Base-by-base conservation (phyloP, 2,329 filamentous ascomycete genomes). In the Exophiala oligosperma region DNA sequence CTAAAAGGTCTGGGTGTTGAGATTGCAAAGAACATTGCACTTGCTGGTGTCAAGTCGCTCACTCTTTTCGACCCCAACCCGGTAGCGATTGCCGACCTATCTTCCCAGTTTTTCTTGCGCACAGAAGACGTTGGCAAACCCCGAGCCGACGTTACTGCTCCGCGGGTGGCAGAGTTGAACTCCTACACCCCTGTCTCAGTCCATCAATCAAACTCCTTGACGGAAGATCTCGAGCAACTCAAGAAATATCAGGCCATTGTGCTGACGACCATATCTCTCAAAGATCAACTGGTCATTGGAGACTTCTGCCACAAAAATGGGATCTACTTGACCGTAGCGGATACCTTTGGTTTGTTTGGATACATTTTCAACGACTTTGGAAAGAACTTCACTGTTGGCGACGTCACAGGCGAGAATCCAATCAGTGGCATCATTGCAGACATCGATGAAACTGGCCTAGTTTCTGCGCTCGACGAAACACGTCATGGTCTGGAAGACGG, bases 361-460 rank as follows among this genome's bases (percentile, higher is more conserved):
- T 90, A 88, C 65, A 89, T 99, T 66, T 99, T 99, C 78, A 97
- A 92, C 69, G 94, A 99, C 71, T 99, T 99, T 71, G 94, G 94
- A 66, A 86, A 93, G 70, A 90, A 94, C 69, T 99, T 99, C 74
- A 91, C 90, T 4, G 86, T 94, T 54, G 87, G 91, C 64, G 94
- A 99, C 70, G 79, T 92, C 3, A 97, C 90, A 12, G 94, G 94
- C 67, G 94, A 99, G 77, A 90, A 90, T 62, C 89, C 91, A 4
- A 79, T 91, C 32, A 91, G 80, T 70, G 94, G 94, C 24, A 99
- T 99, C 63, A 83, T 99, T 54, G 93, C 93, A 44, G 89, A 84
- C 54, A 94, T 99, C 67, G 86, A 95, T 68, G 89, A 94, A 62
- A 90, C 94, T 46, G 94, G 94, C 21, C 73, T 97, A 49, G 93